Conservation (phyloP, 225 moss, liverwort and hornwort species). For the Lunularia cruciata region DNA sequence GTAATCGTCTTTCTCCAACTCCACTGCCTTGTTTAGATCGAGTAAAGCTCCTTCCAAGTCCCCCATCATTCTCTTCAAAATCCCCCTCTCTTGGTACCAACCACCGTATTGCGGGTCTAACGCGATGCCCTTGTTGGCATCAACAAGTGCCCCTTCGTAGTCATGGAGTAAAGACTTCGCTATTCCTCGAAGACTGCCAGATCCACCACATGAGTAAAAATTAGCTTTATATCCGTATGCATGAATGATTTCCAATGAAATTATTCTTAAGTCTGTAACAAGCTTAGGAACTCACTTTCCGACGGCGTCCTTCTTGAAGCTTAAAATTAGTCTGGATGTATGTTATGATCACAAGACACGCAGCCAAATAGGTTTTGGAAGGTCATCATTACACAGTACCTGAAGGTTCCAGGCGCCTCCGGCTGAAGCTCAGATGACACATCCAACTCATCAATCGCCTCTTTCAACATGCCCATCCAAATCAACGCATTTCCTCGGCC, state of each 20-base stretch:
- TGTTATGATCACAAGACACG: too few species aligned
- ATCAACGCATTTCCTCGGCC: constrained; percentile 32
- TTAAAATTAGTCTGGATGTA: too few species aligned
- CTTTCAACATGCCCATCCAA: constrained; percentile 26
- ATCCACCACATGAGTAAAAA: too few species aligned
- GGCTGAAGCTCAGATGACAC: constrained; percentile 5
- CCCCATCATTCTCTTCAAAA: constrained; percentile 31
- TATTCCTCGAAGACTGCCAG: constrained; percentile 23
- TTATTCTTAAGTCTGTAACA: too few species aligned
- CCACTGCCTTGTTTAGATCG: constrained; percentile 33
- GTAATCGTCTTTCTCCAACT: constrained; percentile 28
- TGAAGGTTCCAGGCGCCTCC: constrained; percentile 19
- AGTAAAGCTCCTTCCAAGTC: constrained; percentile 30
- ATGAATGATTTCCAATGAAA: too few species aligned
- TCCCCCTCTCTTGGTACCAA: constrained; percentile 35
- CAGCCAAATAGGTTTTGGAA: background rate
- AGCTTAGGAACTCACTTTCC: too few species aligned
- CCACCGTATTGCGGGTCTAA: constrained; percentile 28
- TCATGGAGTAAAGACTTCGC: constrained; percentile 30
- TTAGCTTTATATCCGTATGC: too few species aligned
- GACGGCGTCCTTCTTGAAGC: too few species aligned
- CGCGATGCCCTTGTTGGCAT: constrained; percentile 29
- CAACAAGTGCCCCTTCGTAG: constrained; percentile 30
- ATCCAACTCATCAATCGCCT: constrained; percentile 23
- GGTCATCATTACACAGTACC: constrained; percentile 5